phyloP scores from a whole-genome alignment of 2,329 filamentous ascomycete species.

The Botrytis hyacinthi region DNA sequence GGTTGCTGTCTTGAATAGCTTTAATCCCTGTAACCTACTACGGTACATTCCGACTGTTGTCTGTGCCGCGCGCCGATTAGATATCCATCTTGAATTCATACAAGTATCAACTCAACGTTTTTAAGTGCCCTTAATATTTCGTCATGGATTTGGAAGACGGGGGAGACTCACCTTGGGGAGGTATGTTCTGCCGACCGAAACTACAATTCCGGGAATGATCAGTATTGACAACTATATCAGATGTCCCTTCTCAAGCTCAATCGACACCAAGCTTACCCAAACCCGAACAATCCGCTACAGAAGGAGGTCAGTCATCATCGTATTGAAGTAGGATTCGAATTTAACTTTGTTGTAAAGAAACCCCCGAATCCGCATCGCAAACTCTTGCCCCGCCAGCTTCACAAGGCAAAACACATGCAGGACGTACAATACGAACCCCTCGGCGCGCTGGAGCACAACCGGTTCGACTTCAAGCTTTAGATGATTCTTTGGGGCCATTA shows the following conservation, averaged over 20 bases:
- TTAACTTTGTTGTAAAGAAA: constrained; percentile 26
- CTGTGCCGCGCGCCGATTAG: constrained; percentile 5
- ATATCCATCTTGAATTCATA: background rate
- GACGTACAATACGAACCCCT: constrained; percentile 37
- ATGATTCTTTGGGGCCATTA: constrained; percentile 72
- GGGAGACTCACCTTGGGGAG: constrained; percentile 47
- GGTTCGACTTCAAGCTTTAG: constrained; percentile 74
- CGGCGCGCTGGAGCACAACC: constrained; percentile 71
- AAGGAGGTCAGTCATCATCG: constrained; percentile 21
- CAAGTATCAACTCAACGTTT: background rate
- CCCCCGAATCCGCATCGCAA: constrained; percentile 24
- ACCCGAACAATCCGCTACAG: constrained; percentile 32
- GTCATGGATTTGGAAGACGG: constrained; percentile 47
- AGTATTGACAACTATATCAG: constrained; percentile 33
- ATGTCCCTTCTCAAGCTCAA: constrained; percentile 44
- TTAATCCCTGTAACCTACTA: background rate
- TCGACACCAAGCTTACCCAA: constrained; percentile 33
- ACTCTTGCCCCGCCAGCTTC: constrained; percentile 22
- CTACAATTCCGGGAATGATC: background rate
- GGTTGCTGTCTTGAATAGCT: background rate
- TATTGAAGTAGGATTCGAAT: background rate
- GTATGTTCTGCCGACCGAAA: constrained; percentile 37
- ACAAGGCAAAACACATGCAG: constrained; percentile 29
- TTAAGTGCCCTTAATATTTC: constrained; percentile 10
- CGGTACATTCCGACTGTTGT: constrained; percentile 12